Conservation (phyloP, 2,329 filamentous ascomycete species). For the Gyromitra esculenta region DNA sequence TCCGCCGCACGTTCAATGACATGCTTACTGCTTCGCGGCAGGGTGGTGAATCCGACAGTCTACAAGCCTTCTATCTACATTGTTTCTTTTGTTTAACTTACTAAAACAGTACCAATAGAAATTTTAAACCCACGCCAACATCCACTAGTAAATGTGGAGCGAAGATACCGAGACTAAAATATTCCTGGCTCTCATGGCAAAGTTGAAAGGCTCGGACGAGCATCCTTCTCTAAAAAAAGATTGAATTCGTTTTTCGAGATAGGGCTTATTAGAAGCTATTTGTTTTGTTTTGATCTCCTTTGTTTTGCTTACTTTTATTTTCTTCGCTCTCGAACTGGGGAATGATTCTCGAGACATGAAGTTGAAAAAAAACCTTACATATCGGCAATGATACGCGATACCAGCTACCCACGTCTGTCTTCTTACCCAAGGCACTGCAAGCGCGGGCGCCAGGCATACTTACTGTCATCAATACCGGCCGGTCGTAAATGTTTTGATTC, state of each 20-base stretch:
- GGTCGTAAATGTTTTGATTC: no score
- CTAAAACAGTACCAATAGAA: neutral
- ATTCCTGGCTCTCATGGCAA: no score
- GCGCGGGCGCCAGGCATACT: conserved; percentile 13
- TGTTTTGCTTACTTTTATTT: neutral
- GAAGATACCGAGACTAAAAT: no score
- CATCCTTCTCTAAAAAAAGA: no score
- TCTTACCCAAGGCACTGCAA: conserved; percentile 17
- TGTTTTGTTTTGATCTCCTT: neutral
- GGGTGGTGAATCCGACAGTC: conserved; percentile 14
- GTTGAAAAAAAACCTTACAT: conserved; percentile 16
- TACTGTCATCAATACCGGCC: neutral
- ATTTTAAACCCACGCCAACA: neutral
- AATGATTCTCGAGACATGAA: neutral
- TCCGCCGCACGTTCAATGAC: conserved; percentile 25
- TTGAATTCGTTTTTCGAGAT: neutral
- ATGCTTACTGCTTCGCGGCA: conserved; percentile 24
- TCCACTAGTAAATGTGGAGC: no score
- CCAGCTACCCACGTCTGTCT: neutral
- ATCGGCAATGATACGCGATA: neutral
- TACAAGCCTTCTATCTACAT: conserved; percentile 2
- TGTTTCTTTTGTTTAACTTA: conserved; percentile 7
- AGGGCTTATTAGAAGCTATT: neutral
- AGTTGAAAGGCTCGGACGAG: no score
- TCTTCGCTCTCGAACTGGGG: conserved; percentile 5